These are phyloP conservation scores for Talaromyces piceae DNA, from an alignment of 2,329 filamentous ascomycete genomes.

Conservation along the genomic window DNA sequence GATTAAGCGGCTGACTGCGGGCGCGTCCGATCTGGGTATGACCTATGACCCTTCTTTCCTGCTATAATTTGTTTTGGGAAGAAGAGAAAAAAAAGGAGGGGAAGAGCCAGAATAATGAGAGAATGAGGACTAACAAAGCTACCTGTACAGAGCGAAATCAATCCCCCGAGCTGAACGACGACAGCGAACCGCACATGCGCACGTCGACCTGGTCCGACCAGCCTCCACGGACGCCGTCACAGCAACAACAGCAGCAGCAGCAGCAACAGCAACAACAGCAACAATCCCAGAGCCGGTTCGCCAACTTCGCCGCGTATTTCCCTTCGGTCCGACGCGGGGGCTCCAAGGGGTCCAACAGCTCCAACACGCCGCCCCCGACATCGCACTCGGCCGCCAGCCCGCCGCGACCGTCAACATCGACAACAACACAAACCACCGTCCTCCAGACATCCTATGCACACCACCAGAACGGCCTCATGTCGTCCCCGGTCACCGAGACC, in stretches of 20 bases:
- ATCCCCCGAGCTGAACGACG: conserved; percentile 16
- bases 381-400: conserved; percentile 21
- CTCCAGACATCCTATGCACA: conserved; percentile 4
- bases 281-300: conserved; percentile 27
- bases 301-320: conserved; percentile 32
- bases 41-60: background rate
- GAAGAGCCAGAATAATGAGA: conserved; percentile 24
- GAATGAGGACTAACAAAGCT: conserved; percentile 56
- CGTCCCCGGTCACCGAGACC: background rate
- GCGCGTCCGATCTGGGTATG: conserved; percentile 47
- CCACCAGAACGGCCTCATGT: background rate
- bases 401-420: conserved; percentile 9
- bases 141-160: conserved; percentile 39
- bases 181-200: conserved; percentile 20
- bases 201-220: conserved; percentile 19
- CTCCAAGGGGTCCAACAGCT: conserved; percentile 7
- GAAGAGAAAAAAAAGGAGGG: background rate
- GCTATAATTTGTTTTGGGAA: too few relatives aligned
- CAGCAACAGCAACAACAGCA: conserved; percentile 14
- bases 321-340: conserved; percentile 29
- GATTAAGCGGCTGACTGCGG: conserved; percentile 45
- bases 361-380: conserved; percentile 17
- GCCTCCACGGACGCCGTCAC: conserved; percentile 26
- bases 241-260: conserved; percentile 10
- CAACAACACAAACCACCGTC: background rate